Conservation (phyloP, 345 rosid genomes). For the Brassica juncea region DNA sequence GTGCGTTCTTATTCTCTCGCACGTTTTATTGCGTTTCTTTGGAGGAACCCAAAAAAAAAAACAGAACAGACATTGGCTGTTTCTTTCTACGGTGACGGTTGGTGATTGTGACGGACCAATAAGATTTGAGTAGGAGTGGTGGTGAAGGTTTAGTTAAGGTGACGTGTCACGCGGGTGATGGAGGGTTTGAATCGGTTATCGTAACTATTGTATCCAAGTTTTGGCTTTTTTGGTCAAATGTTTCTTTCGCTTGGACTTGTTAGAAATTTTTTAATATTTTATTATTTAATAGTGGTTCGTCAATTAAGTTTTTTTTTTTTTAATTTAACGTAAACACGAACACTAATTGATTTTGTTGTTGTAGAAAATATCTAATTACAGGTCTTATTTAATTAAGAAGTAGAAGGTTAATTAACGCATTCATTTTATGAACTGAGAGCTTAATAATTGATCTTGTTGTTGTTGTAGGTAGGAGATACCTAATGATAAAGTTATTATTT, state of each 20-base stretch:
- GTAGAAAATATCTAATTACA: constrained; percentile 9
- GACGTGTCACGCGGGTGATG: constrained; percentile 39
- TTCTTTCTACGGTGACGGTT: constrained; percentile 13
- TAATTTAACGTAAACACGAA: constrained; percentile 12
- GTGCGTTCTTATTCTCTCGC: constrained; percentile 28
- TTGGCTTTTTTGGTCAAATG: constrained; percentile 33
- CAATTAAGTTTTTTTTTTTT: background rate
- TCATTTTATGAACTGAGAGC: background rate
- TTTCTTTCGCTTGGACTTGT: constrained; percentile 36
- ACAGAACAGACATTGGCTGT: constrained; percentile 1
- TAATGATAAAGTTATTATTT: background rate
- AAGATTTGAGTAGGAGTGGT: constrained; percentile 33
- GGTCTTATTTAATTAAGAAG: background rate
- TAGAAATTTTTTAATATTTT: background rate
- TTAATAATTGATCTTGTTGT: constrained; percentile 12
- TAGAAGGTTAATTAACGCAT: background rate
- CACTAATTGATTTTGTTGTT: constrained; percentile 18
- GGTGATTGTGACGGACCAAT: constrained; percentile 38
- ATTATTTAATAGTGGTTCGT: constrained; percentile 12
- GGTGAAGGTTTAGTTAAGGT: constrained; percentile 10
- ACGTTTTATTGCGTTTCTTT: constrained; percentile 41
- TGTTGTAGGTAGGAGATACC: constrained; percentile 1
- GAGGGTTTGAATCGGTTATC: constrained; percentile 16
- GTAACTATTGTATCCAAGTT: constrained; percentile 26
- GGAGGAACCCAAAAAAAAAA: background rate